Evolutionary conservation across 495 filamentous ascomycete species (phyloP).

Genomic region (Penicillium alfredii): DNA sequence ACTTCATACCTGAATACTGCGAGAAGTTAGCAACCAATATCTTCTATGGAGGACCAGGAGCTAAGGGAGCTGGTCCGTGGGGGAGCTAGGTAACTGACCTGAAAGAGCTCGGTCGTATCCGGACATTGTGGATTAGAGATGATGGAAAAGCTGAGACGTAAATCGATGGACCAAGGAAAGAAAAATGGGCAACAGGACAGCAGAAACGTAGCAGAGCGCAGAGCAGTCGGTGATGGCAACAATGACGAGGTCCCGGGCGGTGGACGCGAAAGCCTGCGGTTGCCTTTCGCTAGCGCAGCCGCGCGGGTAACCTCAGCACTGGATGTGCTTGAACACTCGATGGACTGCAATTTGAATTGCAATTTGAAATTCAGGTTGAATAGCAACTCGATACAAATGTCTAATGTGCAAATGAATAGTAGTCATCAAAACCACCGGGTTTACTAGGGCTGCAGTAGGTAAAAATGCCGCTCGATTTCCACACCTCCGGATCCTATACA

Average conservation of each 20-base stretch:
- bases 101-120: slow-evolving; percentile 94
- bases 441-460: too few relatives aligned
- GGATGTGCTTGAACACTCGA: too few relatives aligned
- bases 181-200: too few relatives aligned
- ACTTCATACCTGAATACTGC: slow-evolving; percentile 26
- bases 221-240: slow-evolving; percentile 14
- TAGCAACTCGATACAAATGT: too few relatives aligned
- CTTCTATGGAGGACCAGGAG: slow-evolving; percentile 4
- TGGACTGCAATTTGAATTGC: too few relatives aligned
- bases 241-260: slow-evolving; percentile 28
- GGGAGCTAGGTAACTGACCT: slow-evolving; percentile 54
- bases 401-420: too few relatives aligned
- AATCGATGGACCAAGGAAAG: not conserved
- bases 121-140: slow-evolving; percentile 57
- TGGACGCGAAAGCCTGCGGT: slow-evolving; percentile 28
- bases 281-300: slow-evolving; percentile 24
- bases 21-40: slow-evolving; percentile 15
- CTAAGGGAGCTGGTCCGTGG: slow-evolving; percentile 19
- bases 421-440: too few relatives aligned
- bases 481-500: too few relatives aligned
- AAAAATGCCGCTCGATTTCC: too few relatives aligned
- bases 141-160: slow-evolving; percentile 1
- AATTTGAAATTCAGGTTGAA: too few relatives aligned
- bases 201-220: slow-evolving; percentile 8
- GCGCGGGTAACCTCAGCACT: too few relatives aligned